phyloP scores from a whole-genome alignment of 306 rosid species.

The Fragaria ananassa region DNA sequence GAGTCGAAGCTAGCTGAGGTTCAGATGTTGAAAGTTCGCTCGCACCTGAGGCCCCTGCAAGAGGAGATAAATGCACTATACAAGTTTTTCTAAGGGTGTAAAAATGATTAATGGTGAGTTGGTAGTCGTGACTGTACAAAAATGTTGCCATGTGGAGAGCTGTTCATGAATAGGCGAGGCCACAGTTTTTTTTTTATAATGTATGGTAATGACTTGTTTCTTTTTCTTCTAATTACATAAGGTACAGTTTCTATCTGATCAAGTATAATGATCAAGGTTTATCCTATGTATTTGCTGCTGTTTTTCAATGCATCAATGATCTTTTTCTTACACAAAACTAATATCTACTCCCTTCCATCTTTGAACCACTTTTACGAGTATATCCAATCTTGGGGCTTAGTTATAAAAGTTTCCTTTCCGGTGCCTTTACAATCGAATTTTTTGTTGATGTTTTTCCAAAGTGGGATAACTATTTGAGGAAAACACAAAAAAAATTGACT shows the following conservation, averaged over 20 bases:
- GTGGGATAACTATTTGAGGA: not conserved
- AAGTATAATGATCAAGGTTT: conserved; percentile 2
- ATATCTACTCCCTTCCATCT: not conserved
- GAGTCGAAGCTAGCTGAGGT: conserved; percentile 45
- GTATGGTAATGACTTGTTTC: conserved; percentile 54
- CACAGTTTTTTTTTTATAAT: conserved; percentile 40
- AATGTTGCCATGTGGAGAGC: conserved; percentile 63
- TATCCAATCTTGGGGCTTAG: not conserved
- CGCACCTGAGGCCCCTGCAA: conserved; percentile 49
- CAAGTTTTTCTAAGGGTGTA: conserved; percentile 59
- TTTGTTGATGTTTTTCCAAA: not conserved
- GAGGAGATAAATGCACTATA: conserved; percentile 63
- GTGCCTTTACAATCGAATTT: not conserved
- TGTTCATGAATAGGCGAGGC: conserved; percentile 63
- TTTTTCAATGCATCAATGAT: not conserved
- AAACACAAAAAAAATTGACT: not conserved
- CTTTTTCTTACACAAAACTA: not conserved
- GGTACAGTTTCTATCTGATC: conserved; percentile 16
- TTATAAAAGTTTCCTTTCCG: not conserved
- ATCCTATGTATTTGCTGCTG: not conserved
- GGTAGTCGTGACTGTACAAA: conserved; percentile 82
- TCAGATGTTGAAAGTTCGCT: conserved; percentile 42
- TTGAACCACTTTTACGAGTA: not conserved
- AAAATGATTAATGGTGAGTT: conserved; percentile 52
- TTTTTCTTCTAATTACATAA: conserved; percentile 18